Percentiles rank a stretch among this genome's conserved stretches.
These are phyloP conservation scores for Aureobasidium zeae DNA, from an alignment of 2,329 filamentous ascomycete genomes.

Conservation along the genomic window DNA sequence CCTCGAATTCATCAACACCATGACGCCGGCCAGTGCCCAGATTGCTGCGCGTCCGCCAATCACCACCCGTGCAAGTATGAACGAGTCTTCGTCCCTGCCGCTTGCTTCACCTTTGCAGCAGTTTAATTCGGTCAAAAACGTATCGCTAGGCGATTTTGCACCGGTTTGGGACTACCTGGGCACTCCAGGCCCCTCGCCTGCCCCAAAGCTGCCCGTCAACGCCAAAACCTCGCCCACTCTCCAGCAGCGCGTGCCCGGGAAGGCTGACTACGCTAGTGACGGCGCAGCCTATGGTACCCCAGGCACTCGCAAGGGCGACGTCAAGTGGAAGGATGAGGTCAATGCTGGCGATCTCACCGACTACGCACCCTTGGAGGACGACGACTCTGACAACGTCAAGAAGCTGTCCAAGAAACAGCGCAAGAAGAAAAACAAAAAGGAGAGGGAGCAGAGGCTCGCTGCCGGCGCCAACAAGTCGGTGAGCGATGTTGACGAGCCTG, in stretches of 20 bases:
- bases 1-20: slow-evolving; percentile 33
- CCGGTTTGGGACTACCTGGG: slow-evolving; percentile 40
- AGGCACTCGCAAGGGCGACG: slow-evolving; percentile 18
- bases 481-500: slow-evolving; percentile 31
- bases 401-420: slow-evolving; percentile 29
- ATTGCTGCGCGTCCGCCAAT: slow-evolving; percentile 9
- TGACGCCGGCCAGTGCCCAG: slow-evolving; percentile 15
- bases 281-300: slow-evolving; percentile 29
- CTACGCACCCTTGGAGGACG: slow-evolving; percentile 14
- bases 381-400: slow-evolving; percentile 17
- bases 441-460: slow-evolving; percentile 22
- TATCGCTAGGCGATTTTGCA: slow-evolving; percentile 36
- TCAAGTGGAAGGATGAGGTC: slow-evolving; percentile 22
- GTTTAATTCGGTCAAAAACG: slow-evolving; percentile 11
- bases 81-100: slow-evolving; percentile 6
- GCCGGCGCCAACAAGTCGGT: slow-evolving; percentile 21
- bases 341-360: slow-evolving; percentile 19
- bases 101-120: slow-evolving; percentile 4
- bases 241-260: slow-evolving; percentile 19
- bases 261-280: slow-evolving; percentile 35
- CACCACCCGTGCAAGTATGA: slow-evolving; percentile 4
- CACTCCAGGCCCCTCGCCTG: slow-evolving; percentile 21
- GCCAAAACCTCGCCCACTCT: slow-evolving; percentile 17
- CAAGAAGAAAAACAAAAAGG: slow-evolving; percentile 29
- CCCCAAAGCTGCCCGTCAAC: not conserved